Base-by-base conservation (phyloP, 1,284 basidiomycete genomes). In the Ceratobasidium sp. region DNA sequence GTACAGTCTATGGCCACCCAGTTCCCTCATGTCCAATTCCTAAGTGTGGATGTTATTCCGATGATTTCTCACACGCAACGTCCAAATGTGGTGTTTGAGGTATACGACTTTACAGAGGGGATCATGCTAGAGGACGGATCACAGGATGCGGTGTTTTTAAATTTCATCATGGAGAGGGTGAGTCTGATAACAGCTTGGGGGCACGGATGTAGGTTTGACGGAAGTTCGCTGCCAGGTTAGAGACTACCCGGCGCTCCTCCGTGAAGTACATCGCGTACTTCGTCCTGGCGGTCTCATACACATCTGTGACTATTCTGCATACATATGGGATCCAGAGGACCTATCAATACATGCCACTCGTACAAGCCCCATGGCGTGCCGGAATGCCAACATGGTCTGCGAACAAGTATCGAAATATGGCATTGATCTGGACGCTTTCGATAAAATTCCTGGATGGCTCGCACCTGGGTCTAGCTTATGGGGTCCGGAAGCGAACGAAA, bases 61-160 rank as follows among this genome's bases (percentile, higher is more conserved):
- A 28, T 60, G 18, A 45, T 45, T 3, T 5, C 58, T 21, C 58
- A 60, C 26, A 26, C 18, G 21, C 58, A 34, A 36, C 9, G 58
- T 28, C n/a, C 16, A 5, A 60, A 60, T 21, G 45, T 60, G 9
- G 39, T 28, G 23, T 60, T 60, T 60, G 58, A 60, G 39, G 58
- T 60, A 10, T 60, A 60, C 23, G 58, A 60, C 34, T 45, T 60
- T 32, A 43, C 34, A 6, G 8, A 41, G 23, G 58, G 58, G 5
- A 3, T 60, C 2, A 5, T 45, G 4, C 10, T 43, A 6, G 18
- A 18, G 39, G 39, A 60, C 23, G 39, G 26, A 12, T 60, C 58
- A 18, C 55, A 58, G 23, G 55, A 58, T n/a, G 36, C n/a, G 4
- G 55, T 58, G 21, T 58, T 58, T 58, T 18, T 58, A 18, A 58